phyloP scores from a whole-genome alignment of 2,329 filamentous ascomycete genomes.

The Trichoderma sp. region DNA sequence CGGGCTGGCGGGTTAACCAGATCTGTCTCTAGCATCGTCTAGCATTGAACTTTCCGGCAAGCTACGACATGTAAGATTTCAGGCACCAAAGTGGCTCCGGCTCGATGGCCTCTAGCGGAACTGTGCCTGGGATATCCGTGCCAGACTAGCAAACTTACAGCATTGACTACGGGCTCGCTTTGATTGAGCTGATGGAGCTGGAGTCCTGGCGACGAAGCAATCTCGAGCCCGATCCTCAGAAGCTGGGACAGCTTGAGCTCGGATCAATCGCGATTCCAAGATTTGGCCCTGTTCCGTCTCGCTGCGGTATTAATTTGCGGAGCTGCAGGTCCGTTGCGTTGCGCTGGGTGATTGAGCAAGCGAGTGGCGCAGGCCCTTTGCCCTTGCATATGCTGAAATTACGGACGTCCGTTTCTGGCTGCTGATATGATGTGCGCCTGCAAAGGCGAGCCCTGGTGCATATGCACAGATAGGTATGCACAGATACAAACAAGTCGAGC shows the following conservation, averaged over 20 bases:
- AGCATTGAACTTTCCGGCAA: slow-evolving; percentile 11
- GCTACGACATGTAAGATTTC: slow-evolving; percentile 12
- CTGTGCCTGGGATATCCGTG: slow-evolving; percentile 8
- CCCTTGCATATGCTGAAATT: slow-evolving; percentile 21
- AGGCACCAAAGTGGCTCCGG: slow-evolving; percentile 11
- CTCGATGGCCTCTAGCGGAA: neutral
- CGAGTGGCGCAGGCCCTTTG: slow-evolving; percentile 22
- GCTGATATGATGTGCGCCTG: slow-evolving; percentile 5
- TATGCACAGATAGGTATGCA: slow-evolving; percentile 2
- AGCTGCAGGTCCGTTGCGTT: neutral
- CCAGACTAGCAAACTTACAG: neutral
- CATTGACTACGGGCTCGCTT: no score
- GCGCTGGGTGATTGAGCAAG: neutral
- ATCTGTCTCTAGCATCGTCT: slow-evolving; percentile 15
- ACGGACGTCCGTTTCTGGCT: neutral
- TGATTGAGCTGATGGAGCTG: neutral
- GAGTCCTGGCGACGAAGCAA: neutral
- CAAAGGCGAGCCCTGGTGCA: neutral
- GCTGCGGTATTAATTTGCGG: slow-evolving; percentile 19
- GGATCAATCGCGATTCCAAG: neutral
- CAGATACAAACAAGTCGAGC: slow-evolving; percentile 8
- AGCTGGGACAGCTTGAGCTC: neutral
- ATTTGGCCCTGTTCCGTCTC: neutral
- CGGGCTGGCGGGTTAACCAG: slow-evolving; percentile 3
- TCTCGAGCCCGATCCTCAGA: neutral